These are phyloP conservation scores for Chondrus crispus DNA, from an alignment of 23 red algal species.

Conservation along the genomic window DNA sequence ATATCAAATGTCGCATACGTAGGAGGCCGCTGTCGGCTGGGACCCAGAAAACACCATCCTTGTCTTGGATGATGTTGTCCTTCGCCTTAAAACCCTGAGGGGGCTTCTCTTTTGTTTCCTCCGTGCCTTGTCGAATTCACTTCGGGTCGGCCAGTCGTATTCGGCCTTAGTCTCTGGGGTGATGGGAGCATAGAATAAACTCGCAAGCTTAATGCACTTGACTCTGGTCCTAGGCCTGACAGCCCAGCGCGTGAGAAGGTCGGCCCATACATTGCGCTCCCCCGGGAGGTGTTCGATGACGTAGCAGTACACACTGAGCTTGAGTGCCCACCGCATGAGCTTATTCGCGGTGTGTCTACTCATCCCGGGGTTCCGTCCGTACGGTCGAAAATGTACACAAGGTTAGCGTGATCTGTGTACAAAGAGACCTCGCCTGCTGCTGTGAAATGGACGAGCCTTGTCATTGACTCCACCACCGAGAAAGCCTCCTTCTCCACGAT, in stretches of 20 bases:
- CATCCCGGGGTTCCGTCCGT: neutral
- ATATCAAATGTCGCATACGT: neutral
- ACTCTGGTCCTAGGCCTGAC: neutral
- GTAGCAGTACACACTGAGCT: neutral
- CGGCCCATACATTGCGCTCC: neutral
- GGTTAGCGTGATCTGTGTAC: constrained; percentile 12
- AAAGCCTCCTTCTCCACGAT: neutral
- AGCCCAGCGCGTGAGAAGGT: neutral
- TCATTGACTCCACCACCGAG: constrained; percentile 1
- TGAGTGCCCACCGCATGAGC: neutral
- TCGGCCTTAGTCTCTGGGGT: neutral
- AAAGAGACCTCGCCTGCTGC: neutral
- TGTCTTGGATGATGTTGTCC: neutral
- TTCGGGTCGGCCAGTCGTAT: neutral
- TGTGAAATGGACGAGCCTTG: neutral
- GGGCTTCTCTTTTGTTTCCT: neutral
- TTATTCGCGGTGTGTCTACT: neutral
- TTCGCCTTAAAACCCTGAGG: neutral
- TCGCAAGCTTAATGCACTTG: neutral
- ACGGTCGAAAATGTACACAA: constrained; percentile 17
- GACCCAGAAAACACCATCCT: neutral
- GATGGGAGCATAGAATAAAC: neutral
- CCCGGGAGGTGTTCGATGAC: constrained; percentile 1
- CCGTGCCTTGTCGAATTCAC: neutral
- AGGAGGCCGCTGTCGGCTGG: neutral